Evolutionary conservation across 208 protist species (phyloP).

Genomic region (Wallacemonas collosoma): DNA sequence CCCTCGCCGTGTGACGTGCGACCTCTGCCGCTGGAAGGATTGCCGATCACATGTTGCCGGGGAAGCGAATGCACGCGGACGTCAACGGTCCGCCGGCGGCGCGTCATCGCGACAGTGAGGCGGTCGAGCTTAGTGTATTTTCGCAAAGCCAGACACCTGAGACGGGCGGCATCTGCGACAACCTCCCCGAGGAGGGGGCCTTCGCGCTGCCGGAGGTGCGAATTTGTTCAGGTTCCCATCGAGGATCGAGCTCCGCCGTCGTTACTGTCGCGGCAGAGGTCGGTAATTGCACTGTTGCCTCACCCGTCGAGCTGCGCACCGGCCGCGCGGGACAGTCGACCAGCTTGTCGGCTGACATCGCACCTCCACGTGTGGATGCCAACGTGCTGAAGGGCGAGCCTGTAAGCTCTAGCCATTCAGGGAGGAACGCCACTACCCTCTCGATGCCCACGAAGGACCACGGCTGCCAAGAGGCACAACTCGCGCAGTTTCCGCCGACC

Average conservation of each 20-base stretch:
- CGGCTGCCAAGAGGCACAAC: background rate
- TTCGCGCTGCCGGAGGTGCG: conserved; percentile 7
- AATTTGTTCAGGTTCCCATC: background rate
- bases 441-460: background rate
- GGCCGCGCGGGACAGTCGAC: background rate
- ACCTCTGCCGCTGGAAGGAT: too few species aligned
- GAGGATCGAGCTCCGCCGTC: background rate
- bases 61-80: background rate
- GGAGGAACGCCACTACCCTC: background rate
- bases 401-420: too few species aligned
- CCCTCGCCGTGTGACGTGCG: too few species aligned
- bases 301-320: background rate
- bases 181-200: background rate
- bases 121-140: conserved; percentile 1
- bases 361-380: too few species aligned
- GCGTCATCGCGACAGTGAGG: background rate
- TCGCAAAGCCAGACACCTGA: background rate
- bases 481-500: background rate
- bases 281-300: background rate
- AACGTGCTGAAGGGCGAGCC: too few species aligned
- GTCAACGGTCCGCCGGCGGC: background rate
- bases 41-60: background rate
- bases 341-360: too few species aligned
- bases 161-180: background rate
- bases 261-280: background rate